Evolutionary conservation across 495 filamentous ascomycete species (phyloP), one percentile per base, ranked within the genome.

Genomic region (Talaromyces wortmannii): DNA sequence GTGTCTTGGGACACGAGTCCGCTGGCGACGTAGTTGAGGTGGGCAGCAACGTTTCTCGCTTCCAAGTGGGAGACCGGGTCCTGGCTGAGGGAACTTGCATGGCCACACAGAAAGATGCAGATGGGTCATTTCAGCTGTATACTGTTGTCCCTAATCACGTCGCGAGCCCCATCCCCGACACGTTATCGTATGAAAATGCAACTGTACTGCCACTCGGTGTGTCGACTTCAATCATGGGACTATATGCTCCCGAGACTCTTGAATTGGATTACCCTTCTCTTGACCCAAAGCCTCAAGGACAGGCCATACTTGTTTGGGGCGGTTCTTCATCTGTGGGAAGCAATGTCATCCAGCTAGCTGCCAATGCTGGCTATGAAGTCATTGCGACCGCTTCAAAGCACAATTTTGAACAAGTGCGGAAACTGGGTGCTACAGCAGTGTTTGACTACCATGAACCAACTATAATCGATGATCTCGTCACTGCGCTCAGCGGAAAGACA

Each of bases 231-330:
- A 61, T 62, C 33, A 58, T 62, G 7, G 74, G 62, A 30, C 40
- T 55, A 3, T 55, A 33, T 15, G 29, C 31, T 6, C 12, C 31
- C 16, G 45, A 45, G 6, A 32, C 16, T 31, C 53, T 55, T 10
- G 43, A 31, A 17, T 42, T 55, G 12, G 15, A 55, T 1, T 42
- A 49, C 11, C 53, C 53, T 1, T 23, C 29, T 13, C 56, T 56
- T 30, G 13, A 40, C 8, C 36, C 36, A 40, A 40, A 40, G 13
- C 36, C 36, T 40, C 36, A 40, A 40, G 36, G 36, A 31, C 7
- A 55, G 43, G 23, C 53, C 8, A 30, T 76, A 13, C 55, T 79
- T 16, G 57, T 81, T 48, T 82, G 78, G 79, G 79, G 79, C 3
- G 79, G 63, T 5, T 62, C 75, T 33, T 73, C 69, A 45, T 77